Conservation (phyloP, 2,329 filamentous ascomycete species). For the Kalmusia sp. region DNA sequence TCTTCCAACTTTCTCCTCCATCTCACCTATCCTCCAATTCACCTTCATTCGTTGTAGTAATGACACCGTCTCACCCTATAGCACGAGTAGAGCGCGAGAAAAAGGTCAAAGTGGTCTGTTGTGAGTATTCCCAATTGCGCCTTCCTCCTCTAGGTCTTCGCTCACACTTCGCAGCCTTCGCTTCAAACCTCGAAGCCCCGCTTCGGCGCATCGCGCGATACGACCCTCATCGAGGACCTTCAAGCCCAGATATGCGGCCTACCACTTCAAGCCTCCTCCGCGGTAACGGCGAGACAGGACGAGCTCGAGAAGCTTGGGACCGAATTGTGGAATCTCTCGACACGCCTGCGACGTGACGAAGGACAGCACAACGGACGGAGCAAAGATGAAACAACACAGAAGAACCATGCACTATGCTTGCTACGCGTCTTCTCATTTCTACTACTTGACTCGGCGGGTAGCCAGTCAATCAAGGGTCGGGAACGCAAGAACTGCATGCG, state of each 20-base stretch:
- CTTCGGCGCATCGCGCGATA: conserved; percentile 24
- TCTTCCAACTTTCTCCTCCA: neutral
- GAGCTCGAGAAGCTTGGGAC: conserved; percentile 65
- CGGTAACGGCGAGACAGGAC: conserved; percentile 45
- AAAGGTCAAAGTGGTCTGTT: conserved; percentile 39
- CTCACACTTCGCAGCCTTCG: conserved; percentile 40
- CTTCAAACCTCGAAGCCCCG: conserved; percentile 33
- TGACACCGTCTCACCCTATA: conserved; percentile 31
- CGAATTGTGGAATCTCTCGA: conserved; percentile 72
- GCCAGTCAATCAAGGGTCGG: conserved; percentile 23
- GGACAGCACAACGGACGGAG: conserved; percentile 29
- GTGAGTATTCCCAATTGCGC: conserved; percentile 23
- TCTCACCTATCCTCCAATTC: conserved; percentile 3
- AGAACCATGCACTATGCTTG: conserved; percentile 30
- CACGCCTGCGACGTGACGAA: conserved; percentile 53
- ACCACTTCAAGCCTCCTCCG: conserved; percentile 31
- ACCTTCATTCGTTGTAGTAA: conserved; percentile 11
- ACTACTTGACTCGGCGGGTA: conserved; percentile 62
- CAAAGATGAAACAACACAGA: conserved; percentile 35
- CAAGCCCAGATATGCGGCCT: conserved; percentile 52
- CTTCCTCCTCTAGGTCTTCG: neutral
- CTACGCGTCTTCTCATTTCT: conserved; percentile 69
- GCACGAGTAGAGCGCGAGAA: conserved; percentile 44
- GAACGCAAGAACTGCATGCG: conserved; percentile 53
- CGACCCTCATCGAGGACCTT: conserved; percentile 42